Evolutionary conservation across 176 grass and related monocot species (phyloP).

Genomic region (Cenchrus fungigraminus): DNA sequence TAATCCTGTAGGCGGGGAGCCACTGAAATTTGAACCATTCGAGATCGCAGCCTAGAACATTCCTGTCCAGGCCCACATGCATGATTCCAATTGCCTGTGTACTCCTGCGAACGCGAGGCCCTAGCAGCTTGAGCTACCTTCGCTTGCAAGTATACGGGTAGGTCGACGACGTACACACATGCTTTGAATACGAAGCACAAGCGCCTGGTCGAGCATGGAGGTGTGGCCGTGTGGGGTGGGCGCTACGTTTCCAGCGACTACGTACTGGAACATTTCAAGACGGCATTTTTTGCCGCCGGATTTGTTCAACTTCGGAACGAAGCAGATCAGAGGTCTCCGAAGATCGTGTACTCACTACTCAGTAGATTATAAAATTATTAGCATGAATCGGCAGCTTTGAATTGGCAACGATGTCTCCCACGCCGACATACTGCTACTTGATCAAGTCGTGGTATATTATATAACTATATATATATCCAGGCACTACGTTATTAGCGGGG

Average conservation of each 20-base stretch:
- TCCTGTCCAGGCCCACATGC: conserved; percentile 15
- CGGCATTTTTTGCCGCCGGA: neutral
- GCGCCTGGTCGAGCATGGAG: neutral
- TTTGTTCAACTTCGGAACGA: neutral
- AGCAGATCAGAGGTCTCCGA: neutral
- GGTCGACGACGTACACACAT: neutral
- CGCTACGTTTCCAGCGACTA: neutral
- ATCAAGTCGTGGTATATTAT: conserved; percentile 2
- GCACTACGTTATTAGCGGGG: neutral
- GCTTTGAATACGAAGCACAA: neutral
- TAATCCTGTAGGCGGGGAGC: neutral
- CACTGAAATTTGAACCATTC: neutral
- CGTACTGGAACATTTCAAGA: neutral
- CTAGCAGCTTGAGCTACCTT: neutral
- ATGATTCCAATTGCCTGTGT: neutral
- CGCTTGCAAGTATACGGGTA: conserved; percentile 3
- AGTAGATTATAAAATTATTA: neutral
- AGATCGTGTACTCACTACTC: too few relatives aligned
- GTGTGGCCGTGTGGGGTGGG: neutral
- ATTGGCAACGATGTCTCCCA: conserved; percentile 11
- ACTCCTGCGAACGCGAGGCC: neutral
- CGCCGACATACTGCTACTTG: neutral
- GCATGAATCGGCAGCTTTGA: neutral
- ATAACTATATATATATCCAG: neutral
- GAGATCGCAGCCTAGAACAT: neutral